Conservation (phyloP, 1,284 basidiomycete genomes). For the Cryptococcus floricola region DNA sequence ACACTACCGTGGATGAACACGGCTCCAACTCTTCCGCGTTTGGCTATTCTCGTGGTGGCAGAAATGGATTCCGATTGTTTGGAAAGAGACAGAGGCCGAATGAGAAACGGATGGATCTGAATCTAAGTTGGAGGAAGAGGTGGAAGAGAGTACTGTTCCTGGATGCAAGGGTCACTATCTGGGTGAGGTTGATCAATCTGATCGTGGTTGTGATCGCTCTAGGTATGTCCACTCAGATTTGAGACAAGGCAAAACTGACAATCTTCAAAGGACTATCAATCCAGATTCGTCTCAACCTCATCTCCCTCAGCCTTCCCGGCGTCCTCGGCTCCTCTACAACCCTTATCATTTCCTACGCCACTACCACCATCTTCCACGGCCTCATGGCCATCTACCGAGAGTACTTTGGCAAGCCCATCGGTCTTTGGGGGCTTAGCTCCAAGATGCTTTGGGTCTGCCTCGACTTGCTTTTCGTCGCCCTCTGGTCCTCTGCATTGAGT, state of each 20-base stretch:
- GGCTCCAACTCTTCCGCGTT: neutral
- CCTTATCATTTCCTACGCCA: conserved; percentile 53
- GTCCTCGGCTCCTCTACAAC: conserved; percentile 55
- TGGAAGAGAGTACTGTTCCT: conserved; percentile 48
- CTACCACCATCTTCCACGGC: conserved; percentile 53
- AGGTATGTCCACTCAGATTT: conserved; percentile 26
- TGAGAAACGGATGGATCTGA: conserved; percentile 15
- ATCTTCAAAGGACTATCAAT: conserved; percentile 43
- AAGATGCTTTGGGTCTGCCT: conserved; percentile 52
- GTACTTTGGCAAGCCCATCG: conserved; percentile 57
- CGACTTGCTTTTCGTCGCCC: conserved; percentile 54
- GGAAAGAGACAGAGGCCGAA: conserved; percentile 4
- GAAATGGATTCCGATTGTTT: conserved; percentile 3
- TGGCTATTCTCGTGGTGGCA: conserved; percentile 1
- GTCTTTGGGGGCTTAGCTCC: conserved; percentile 53
- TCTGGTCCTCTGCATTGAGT: conserved; percentile 47
- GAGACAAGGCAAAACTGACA: neutral
- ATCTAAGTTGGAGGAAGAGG: conserved; percentile 28
- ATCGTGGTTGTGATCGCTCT: conserved; percentile 49
- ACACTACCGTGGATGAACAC: neutral
- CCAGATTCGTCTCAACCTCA: conserved; percentile 47
- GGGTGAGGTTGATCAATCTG: conserved; percentile 53
- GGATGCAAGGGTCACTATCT: conserved; percentile 53
- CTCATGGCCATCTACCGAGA: conserved; percentile 52
- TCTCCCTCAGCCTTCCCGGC: conserved; percentile 38